A percentile compares a stretch with the other conserved stretches of the same genome.
These are phyloP conservation scores for Diaporthe sp. DNA, from an alignment of 2,329 filamentous ascomycete species.

Conservation along the genomic window DNA sequence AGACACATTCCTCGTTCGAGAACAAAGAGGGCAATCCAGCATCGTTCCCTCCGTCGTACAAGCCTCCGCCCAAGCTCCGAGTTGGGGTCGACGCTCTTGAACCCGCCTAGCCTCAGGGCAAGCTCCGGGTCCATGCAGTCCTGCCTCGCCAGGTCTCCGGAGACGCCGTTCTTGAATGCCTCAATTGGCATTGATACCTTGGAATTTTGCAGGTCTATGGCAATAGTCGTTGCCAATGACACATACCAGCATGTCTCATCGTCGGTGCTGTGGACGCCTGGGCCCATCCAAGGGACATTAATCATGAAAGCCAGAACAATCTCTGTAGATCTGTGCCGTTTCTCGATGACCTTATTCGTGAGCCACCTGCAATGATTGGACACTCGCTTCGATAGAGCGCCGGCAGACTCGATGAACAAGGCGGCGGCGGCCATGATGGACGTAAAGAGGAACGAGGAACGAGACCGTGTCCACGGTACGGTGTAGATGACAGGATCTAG, in stretches of 20 bases:
- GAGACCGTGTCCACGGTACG: conserved; percentile 73
- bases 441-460: conserved; percentile 79
- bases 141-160: conserved; percentile 67
- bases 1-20: conserved; percentile 81
- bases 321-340: conserved; percentile 77
- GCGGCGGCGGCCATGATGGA: conserved; percentile 78
- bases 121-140: conserved; percentile 78
- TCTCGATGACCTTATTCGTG: conserved; percentile 71
- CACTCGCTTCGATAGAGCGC: conserved; percentile 74
- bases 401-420: conserved; percentile 74
- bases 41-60: conserved; percentile 74
- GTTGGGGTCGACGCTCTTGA: conserved; percentile 70
- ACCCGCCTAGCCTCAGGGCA: conserved; percentile 77
- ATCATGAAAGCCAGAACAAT: conserved; percentile 83
- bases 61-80: conserved; percentile 73
- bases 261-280: conserved; percentile 76
- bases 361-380: conserved; percentile 74
- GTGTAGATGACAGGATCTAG: conserved; percentile 78
- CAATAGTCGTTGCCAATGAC: conserved; percentile 77
- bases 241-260: conserved; percentile 82
- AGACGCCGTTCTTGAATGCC: conserved; percentile 60
- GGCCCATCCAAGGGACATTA: conserved; percentile 82
- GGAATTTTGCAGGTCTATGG: conserved; percentile 77
- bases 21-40: conserved; percentile 80
- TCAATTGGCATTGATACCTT: conserved; percentile 73